Evolutionary conservation across 768 basidiomycete species (phyloP), one percentile per base, ranked within the genome.

Genomic region (Russula compacta): DNA sequence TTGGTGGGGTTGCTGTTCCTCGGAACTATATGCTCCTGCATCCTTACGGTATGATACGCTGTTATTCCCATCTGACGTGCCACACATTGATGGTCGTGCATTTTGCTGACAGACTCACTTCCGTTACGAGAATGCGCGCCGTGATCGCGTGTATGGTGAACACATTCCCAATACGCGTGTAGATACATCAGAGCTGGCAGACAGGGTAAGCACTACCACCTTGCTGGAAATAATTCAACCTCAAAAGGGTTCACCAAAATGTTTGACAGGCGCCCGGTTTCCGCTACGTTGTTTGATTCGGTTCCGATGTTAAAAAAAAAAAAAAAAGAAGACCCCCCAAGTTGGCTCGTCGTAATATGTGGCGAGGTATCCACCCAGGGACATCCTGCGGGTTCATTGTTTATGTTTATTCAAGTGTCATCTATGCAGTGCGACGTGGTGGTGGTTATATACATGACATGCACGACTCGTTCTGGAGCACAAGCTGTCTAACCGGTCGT

Each of bases 121-220:
- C 66, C 80, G 81, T 43, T 65, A 71, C 67, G 86, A 87, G 33
- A 89, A 89, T 60, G 73, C 75, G 5, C 75, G 76, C 15, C 74
- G 86, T 43, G 78, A 88, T 66, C 72, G 70, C 47, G 60, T 73
- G 32, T 80, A 83, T 59, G 87, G 87, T 0, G 76, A 75, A 55
- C 79, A 78, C 1, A 71, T 75, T 53, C 72, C 71, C 8, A 72
- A 78, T 60, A 75, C 74, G 7, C 77, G 73, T 19, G 82, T 88
- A 19, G 81, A 89, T 66, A 87, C 84, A 0, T 75, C 78, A 32
- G 79, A 85, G 63, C 69, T 86, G 7, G 87, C 87, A 1, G 87
- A 89, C 67, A 77, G 83, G 75, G 86, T 86, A 61, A 33, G 76
- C 35, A 33, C 21, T 9, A 21, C 53, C 24, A 24, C 21, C n/a